Evolutionary conservation across 192 early-diverging fungal genomes (phyloP).

Genomic region (Pecoramyces ruminantium): DNA sequence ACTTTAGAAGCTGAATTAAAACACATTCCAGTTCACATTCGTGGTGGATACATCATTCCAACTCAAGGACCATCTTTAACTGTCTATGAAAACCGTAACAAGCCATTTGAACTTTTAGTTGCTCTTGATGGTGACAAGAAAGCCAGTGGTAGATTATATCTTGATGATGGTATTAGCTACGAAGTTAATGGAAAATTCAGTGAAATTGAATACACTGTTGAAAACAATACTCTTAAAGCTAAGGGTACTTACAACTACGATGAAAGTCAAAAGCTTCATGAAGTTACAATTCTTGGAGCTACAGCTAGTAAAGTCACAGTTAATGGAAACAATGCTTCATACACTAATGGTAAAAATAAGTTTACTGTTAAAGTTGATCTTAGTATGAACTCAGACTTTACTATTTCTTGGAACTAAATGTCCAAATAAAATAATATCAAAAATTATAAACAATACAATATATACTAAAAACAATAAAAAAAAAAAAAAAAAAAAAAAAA

Average conservation of each 20-base stretch:
- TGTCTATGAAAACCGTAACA: constrained; percentile 17
- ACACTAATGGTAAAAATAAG: too few species aligned
- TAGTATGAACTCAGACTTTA: not conserved
- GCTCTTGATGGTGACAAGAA: constrained; percentile 22
- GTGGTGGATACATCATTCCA: constrained; percentile 37
- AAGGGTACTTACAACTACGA: not conserved
- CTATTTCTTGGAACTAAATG: not conserved
- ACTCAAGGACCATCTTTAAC: constrained; percentile 26
- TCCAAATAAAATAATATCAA: too few species aligned
- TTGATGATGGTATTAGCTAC: constrained; percentile 45
- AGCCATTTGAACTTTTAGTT: constrained; percentile 26
- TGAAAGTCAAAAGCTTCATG: not conserved
- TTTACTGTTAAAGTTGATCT: not conserved
- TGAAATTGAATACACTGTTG: not conserved
- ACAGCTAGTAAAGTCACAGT: too few species aligned
- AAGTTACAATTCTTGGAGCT: not conserved
- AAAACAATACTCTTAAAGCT: not conserved
- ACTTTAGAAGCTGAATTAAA: constrained; percentile 24
- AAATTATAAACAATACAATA: too few species aligned
- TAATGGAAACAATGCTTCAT: too few species aligned
- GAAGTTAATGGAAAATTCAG: constrained; percentile 7
- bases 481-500: too few species aligned
- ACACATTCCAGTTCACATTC: constrained; percentile 40
- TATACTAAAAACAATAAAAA: too few species aligned
- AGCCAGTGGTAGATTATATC: constrained; percentile 30